Evolutionary conservation across 768 basidiomycete species (phyloP).

Genomic region (Mycena pura): DNA sequence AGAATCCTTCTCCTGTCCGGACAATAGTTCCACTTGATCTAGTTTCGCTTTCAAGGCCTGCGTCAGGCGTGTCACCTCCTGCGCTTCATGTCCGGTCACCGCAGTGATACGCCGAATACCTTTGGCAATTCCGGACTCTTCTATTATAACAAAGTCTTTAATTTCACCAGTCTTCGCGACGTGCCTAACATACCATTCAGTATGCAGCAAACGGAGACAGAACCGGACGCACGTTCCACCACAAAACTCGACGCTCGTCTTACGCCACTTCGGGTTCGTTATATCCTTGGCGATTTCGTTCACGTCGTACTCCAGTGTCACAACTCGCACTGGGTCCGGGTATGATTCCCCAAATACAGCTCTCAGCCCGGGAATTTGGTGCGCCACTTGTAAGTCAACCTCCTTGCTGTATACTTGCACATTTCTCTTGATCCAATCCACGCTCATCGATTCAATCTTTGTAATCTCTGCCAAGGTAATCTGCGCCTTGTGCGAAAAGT

Average conservation of each 20-base stretch:
- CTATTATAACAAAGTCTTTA: conserved; percentile 93
- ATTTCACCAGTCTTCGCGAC: conserved; percentile 97
- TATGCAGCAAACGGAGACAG: background rate
- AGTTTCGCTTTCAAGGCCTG: conserved; percentile 67
- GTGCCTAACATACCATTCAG: conserved; percentile 67
- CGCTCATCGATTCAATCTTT: conserved; percentile 83
- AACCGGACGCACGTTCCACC: conserved; percentile 85
- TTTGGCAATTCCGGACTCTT: conserved; percentile 98
- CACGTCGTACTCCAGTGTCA: conserved; percentile 86
- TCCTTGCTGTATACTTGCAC: conserved; percentile 91
- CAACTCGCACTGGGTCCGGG: conserved; percentile 96
- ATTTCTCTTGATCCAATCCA: conserved; percentile 90
- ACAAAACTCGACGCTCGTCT: conserved; percentile 95
- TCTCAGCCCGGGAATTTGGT: conserved; percentile 89
- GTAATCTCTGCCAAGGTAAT: conserved; percentile 77
- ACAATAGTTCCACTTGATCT: conserved; percentile 61
- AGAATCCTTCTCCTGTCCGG: conserved; percentile 85
- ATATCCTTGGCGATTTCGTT: conserved; percentile 88
- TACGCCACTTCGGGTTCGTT: conserved; percentile 88
- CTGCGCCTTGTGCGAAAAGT: conserved; percentile 95
- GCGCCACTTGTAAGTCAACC: conserved; percentile 75
- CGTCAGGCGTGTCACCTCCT: conserved; percentile 76
- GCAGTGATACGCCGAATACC: conserved; percentile 95
- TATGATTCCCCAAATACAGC: conserved; percentile 99
- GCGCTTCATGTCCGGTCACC: conserved; percentile 93